These are phyloP conservation scores for Nothophaeocryptopus gaeumannii DNA, from an alignment of 2,329 filamentous ascomycete genomes.

Conservation along the genomic window DNA sequence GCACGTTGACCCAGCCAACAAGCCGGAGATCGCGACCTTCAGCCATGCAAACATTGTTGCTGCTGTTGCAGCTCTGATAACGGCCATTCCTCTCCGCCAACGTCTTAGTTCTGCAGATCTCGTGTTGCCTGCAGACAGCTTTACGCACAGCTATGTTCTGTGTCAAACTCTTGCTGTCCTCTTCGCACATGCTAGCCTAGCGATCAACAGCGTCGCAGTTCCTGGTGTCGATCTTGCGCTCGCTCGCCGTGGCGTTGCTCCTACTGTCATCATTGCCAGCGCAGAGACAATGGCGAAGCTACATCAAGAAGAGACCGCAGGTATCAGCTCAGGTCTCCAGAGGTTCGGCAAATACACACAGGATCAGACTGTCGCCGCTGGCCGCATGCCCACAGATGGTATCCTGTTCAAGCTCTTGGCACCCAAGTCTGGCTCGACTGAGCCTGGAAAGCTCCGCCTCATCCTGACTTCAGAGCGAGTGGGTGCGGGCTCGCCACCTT, in stretches of 20 bases:
- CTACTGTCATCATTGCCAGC: slow-evolving; percentile 78
- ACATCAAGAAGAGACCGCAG: slow-evolving; percentile 60
- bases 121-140: slow-evolving; percentile 78
- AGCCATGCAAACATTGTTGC: slow-evolving; percentile 82
- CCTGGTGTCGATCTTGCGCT: slow-evolving; percentile 67
- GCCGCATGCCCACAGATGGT: slow-evolving; percentile 68
- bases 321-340: slow-evolving; percentile 57
- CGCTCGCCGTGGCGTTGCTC: slow-evolving; percentile 70
- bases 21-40: slow-evolving; percentile 75
- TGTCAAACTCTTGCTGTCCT: slow-evolving; percentile 77
- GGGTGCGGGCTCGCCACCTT: slow-evolving; percentile 58
- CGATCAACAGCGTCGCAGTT: slow-evolving; percentile 83
- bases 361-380: slow-evolving; percentile 66
- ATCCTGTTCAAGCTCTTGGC: slow-evolving; percentile 62
- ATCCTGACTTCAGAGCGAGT: slow-evolving; percentile 75
- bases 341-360: slow-evolving; percentile 70
- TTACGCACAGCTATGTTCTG: slow-evolving; percentile 76
- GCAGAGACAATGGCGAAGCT: slow-evolving; percentile 68
- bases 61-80: slow-evolving; percentile 74
- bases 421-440: slow-evolving; percentile 53
- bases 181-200: slow-evolving; percentile 78
- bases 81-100: slow-evolving; percentile 71
- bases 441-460: slow-evolving; percentile 73
- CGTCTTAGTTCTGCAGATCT: slow-evolving; percentile 72
- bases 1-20: slow-evolving; percentile 45